Base-by-base conservation (phyloP, 140 eudicot genomes). In the Oenanthe javanica region DNA sequence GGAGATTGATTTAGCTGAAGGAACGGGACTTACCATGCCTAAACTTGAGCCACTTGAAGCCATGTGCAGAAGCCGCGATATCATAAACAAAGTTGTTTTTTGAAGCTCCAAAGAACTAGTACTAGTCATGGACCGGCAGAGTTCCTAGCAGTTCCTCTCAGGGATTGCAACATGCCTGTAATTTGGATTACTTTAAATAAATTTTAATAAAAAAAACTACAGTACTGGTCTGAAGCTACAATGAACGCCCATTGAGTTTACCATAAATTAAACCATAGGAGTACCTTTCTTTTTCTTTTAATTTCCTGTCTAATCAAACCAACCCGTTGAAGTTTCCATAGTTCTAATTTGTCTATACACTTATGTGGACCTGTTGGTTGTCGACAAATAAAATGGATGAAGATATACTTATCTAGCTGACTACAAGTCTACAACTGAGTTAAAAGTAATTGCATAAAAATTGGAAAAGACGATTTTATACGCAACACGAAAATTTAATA, bases 1-100 rank as follows among this genome's bases (percentile, higher is more conserved):
- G 10, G 42, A 61, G 72, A 82, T 83, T 80, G 85, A 86, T 83
- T 77, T 77, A 82, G 51, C 69, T 0, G 86, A 86, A 77, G 79
- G 84, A 19, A 66, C 54, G 70, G 89, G 86, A 64, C 59, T 80
- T 75, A 80, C 50, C 42, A 72, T 72, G 77, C 15, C 52, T n/a
- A 72, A 72, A 72, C 50, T 46, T 1, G 77, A 18, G 50, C 77
- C 77, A 43, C 77, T 72, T 72, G 77, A 42, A 50, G 81, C 70
- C 38, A 57, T 78, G 74, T 57, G 75, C 47, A 78, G 50, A 31
- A 15, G 52, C 49, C 75, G 81, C 31, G 23, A n/a, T 7, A 78
- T 78, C 54, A 78, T 78, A 61, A 9, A 61, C 55, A 12, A 59
- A 11, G 43, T 40, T 8, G 5, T 2, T 36, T 2, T 61, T n/a